Evolutionary conservation across 805 yeast genomes (phyloP).

Genomic region (Starmerella sp.): DNA sequence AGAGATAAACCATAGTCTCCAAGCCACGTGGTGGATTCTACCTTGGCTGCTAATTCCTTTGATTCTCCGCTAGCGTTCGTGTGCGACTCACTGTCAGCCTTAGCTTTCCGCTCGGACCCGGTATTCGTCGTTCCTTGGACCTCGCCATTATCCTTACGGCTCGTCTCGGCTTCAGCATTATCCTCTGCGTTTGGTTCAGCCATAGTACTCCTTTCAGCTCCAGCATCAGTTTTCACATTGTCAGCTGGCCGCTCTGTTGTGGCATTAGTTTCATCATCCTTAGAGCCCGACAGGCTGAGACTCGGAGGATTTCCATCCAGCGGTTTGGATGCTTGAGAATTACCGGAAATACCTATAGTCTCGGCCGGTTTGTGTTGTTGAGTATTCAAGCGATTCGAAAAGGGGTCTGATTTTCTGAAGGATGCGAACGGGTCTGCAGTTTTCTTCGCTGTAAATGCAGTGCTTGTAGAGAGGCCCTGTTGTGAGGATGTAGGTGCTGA

Average conservation of each 20-base stretch:
- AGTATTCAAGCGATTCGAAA: too few relatives aligned
- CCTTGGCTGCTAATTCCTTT: not conserved
- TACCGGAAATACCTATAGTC: too few relatives aligned
- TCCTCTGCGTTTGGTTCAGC: not conserved
- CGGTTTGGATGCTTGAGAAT: too few relatives aligned
- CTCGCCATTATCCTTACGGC: not conserved
- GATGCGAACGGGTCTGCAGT: not conserved
- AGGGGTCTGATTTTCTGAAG: not conserved
- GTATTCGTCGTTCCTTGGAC: not conserved
- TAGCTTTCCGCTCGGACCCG: constrained; percentile 3
- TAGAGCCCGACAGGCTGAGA: too few relatives aligned
- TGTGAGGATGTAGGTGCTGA: not conserved
- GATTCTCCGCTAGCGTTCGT: constrained; percentile 1
- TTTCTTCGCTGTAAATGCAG: not conserved
- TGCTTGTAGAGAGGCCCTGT: not conserved
- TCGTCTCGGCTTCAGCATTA: not conserved
- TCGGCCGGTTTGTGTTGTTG: too few relatives aligned
- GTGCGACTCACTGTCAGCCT: constrained; percentile 1
- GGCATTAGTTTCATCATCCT: not conserved
- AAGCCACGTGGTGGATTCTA: constrained; percentile 1
- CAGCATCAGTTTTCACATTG: not conserved
- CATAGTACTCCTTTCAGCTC: not conserved
- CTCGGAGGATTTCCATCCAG: too few relatives aligned
- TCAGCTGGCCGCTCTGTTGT: not conserved
- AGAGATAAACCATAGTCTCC: not conserved